Evolutionary conservation across 2,329 filamentous ascomycete genomes (phyloP).

Genomic region (Fusarium verrucosum): DNA sequence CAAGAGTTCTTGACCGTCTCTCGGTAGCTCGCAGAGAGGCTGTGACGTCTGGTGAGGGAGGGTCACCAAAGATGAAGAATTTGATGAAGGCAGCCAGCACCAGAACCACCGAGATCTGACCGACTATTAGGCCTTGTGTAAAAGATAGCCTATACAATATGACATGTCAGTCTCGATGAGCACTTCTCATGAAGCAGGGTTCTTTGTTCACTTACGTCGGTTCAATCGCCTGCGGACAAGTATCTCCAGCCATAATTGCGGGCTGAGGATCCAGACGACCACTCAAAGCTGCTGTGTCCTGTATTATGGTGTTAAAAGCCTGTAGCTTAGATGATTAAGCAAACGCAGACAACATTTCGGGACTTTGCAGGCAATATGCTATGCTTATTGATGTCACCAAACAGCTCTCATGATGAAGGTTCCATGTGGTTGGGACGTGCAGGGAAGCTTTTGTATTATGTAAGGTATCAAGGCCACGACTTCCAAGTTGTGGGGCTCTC

Average conservation of each 20-base stretch:
- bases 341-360: conserved; percentile 1
- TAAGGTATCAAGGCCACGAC: conserved; percentile 39
- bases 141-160: conserved; percentile 75
- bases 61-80: conserved; percentile 99
- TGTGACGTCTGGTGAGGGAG: conserved; percentile 82
- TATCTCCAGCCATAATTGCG: conserved; percentile 51
- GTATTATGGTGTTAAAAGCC: not conserved
- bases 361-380: conserved; percentile 1
- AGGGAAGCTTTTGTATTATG: conserved; percentile 23
- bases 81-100: conserved; percentile 96
- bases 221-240: conserved; percentile 55
- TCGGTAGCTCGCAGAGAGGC: conserved; percentile 79
- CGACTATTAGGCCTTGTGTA: conserved; percentile 90
- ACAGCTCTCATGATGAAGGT: conserved; percentile 21
- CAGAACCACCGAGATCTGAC: conserved; percentile 90
- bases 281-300: not conserved
- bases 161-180: conserved; percentile 3
- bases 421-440: conserved; percentile 1
- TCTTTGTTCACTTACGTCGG: conserved; percentile 50
- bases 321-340: not conserved
- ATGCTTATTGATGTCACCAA: conserved; percentile 29
- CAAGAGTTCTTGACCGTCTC: conserved; percentile 75
- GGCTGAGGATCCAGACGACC: not conserved
- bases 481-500: conserved; percentile 10
- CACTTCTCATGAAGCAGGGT: conserved; percentile 11